These are phyloP conservation scores for Naganishia antarctica DNA, from an alignment of 768 basidiomycete genomes.

Conservation along the genomic window DNA sequence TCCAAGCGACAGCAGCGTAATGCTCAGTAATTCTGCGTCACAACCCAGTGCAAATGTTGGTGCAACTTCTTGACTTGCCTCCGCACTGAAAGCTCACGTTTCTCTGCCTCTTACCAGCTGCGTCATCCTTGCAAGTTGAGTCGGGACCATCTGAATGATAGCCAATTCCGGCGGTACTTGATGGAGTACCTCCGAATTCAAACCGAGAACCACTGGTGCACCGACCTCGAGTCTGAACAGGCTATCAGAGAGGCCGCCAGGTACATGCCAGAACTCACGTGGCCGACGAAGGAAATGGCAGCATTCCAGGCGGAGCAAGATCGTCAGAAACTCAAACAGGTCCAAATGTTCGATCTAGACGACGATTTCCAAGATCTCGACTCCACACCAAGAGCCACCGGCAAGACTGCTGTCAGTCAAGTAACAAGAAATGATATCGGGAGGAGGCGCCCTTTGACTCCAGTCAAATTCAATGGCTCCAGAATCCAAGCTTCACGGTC, in stretches of 20 bases:
- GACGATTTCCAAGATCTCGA: background rate
- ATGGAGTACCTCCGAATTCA: slow-evolving; percentile 16
- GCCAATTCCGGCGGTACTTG: slow-evolving; percentile 19
- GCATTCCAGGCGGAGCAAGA: background rate
- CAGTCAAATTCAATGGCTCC: slow-evolving; percentile 11
- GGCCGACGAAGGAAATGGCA: slow-evolving; percentile 13
- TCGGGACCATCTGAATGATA: slow-evolving; percentile 20
- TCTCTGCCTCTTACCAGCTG: background rate
- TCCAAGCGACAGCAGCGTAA: background rate
- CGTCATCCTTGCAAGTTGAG: slow-evolving; percentile 23
- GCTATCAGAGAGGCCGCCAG: slow-evolving; percentile 4
- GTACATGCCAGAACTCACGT: slow-evolving; percentile 22
- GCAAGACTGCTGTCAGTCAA: background rate
- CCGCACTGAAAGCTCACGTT: background rate
- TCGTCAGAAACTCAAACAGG: background rate
- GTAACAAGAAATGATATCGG: background rate
- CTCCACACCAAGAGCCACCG: background rate
- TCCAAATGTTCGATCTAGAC: background rate
- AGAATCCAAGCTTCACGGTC: background rate
- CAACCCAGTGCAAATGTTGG: background rate
- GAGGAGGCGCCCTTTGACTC: slow-evolving; percentile 6
- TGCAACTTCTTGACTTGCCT: background rate
- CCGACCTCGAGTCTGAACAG: slow-evolving; percentile 15
- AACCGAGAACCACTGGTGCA: slow-evolving; percentile 18
- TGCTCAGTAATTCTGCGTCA: background rate